Conservation (phyloP, 2,329 filamentous ascomycete species). For the Ramularia endophylla region DNA sequence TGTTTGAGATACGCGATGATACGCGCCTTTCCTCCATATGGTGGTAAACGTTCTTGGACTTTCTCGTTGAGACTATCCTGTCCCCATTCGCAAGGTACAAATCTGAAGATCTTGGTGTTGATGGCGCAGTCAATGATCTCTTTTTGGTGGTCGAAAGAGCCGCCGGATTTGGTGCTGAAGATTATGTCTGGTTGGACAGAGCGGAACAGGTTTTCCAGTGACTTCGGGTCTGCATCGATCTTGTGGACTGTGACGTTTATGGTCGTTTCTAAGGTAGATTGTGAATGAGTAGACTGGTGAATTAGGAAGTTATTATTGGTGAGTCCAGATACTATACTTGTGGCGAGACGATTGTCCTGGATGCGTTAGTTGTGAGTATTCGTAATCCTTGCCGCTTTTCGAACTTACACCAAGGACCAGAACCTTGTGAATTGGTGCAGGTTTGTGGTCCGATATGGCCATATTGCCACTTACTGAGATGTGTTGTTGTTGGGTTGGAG, state of each 20-base stretch:
- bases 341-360: slow-evolving; percentile 18
- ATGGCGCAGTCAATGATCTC: slow-evolving; percentile 21
- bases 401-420: slow-evolving; percentile 6
- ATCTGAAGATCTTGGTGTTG: slow-evolving; percentile 12
- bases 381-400: not conserved
- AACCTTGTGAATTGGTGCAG: slow-evolving; percentile 5
- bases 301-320: slow-evolving; percentile 4
- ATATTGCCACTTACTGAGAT: not conserved
- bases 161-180: slow-evolving; percentile 23
- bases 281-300: slow-evolving; percentile 11
- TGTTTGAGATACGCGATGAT: slow-evolving; percentile 28
- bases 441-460: slow-evolving; percentile 1
- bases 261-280: not conserved
- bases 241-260: slow-evolving; percentile 12
- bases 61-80: slow-evolving; percentile 27
- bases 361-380: slow-evolving; percentile 1
- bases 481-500: not conserved
- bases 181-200: slow-evolving; percentile 20
- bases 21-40: slow-evolving; percentile 25
- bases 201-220: slow-evolving; percentile 24
- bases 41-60: slow-evolving; percentile 29
- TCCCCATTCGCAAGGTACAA: slow-evolving; percentile 24
- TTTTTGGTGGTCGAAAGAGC: slow-evolving; percentile 23
- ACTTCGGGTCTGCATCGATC: slow-evolving; percentile 28
- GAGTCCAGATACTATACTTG: slow-evolving; percentile 13